Conservation (phyloP, 2,329 filamentous ascomycete genomes). For the Fusarium citri region DNA sequence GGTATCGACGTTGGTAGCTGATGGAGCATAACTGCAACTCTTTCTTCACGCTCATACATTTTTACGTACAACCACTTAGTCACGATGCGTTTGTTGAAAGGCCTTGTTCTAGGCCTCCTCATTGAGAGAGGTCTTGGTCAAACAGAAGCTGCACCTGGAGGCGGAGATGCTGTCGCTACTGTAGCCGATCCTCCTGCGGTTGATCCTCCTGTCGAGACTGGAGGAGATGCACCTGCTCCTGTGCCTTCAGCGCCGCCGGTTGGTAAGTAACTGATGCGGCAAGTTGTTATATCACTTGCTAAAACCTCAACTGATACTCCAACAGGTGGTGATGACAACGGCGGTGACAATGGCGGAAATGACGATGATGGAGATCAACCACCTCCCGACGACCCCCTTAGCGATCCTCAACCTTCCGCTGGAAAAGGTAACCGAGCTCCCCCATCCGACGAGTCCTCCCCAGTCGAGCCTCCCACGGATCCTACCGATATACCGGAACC, state of each 20-base stretch:
- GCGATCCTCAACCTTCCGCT: neutral
- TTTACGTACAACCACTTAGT: neutral
- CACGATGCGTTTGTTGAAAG: slow-evolving; percentile 7
- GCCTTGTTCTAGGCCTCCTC: neutral
- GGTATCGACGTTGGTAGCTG: neutral
- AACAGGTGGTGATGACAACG: neutral
- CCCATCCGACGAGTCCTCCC: neutral
- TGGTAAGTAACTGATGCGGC: neutral
- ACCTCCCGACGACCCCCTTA: neutral
- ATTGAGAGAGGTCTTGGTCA: slow-evolving; percentile 2
- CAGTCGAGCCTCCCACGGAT: neutral
- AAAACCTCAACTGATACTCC: neutral
- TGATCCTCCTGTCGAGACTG: neutral
- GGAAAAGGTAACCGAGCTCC: neutral
- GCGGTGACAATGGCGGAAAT: neutral
- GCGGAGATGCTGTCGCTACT: neutral
- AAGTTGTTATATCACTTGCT: neutral
- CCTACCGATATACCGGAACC: neutral
- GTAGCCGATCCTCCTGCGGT: neutral
- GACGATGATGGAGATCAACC: neutral
- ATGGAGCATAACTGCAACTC: neutral
- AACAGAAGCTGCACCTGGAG: neutral
- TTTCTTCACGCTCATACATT: neutral
- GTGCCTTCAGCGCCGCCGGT: neutral
- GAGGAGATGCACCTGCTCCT: neutral